Base-by-base conservation (phyloP, 2,329 filamentous ascomycete genomes). In the Pseudohalonectria lignicola region DNA sequence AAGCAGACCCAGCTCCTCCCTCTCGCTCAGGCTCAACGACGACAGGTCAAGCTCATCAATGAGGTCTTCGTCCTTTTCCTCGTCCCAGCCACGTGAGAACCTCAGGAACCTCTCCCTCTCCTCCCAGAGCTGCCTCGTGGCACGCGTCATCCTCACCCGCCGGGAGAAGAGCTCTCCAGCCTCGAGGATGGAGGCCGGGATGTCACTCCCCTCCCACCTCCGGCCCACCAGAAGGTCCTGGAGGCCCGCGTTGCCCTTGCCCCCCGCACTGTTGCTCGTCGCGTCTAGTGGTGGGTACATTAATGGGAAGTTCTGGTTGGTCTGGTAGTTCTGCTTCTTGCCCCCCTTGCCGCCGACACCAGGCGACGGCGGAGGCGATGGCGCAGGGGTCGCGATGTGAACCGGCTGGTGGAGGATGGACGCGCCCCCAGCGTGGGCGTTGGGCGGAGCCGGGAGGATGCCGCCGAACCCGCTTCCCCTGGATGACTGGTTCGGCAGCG, bases 251-350 rank as follows among this genome's bases (percentile, higher is more conserved):
- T 73, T 75, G 11, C 88, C 88, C 54, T 94, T 95, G 1, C 90
- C 90, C 36, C 92, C 90, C 28, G 90, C 79, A 48, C 82, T 84
- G 53, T 94, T 94, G 60, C 87, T 94, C 18, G 78, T 81, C 44
- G 80, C 81, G 58, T 95, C 90, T 15, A 95, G 66, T 1, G 92
- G 92, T 2, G 92, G 92, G 49, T 98, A 98, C 63, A 98, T 79
- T 53, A 98, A 96, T 0, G 92, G 92, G 47, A 98, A 96, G 54
- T 95, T 92, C 51, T 98, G 92, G 53, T 98, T 98, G 0, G 92
- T 98, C 57, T 98, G 92, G 52, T 98, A 98, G 49, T 96, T 98
- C 53, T 98, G 92, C 55, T 98, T 98, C 67, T 98, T 98, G 1
- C 83, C 88, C 37, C 84, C 86, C 57, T 96, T 98, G 1, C 87